These are phyloP conservation scores for Crataegus laevigata DNA, from an alignment of 306 rosid genomes.

Conservation along the genomic window DNA sequence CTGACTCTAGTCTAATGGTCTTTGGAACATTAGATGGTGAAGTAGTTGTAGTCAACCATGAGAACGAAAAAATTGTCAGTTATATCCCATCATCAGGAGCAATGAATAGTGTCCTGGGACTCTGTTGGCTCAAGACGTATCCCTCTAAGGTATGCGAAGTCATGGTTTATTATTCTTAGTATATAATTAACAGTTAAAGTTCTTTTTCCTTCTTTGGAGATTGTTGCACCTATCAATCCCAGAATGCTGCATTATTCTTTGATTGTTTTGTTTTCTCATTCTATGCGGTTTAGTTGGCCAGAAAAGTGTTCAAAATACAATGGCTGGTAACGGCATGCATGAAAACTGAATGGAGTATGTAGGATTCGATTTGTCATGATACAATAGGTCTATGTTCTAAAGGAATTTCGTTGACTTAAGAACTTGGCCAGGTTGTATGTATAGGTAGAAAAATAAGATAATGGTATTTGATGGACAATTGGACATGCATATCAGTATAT, in stretches of 20 bases:
- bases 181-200: slow-evolving; percentile 5
- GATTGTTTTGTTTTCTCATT: neutral
- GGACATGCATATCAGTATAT: neutral
- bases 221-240: neutral
- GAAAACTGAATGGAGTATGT: neutral
- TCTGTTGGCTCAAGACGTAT: slow-evolving; percentile 71
- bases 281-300: neutral
- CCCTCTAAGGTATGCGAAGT: slow-evolving; percentile 58
- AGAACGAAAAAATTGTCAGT: slow-evolving; percentile 45
- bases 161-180: slow-evolving; percentile 4
- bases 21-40: slow-evolving; percentile 77
- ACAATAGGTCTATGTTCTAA: neutral
- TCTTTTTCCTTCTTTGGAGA: neutral
- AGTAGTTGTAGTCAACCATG: slow-evolving; percentile 66
- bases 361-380: neutral
- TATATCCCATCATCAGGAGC: slow-evolving; percentile 56
- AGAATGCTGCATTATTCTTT: neutral
- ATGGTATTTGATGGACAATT: neutral
- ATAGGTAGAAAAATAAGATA: neutral
- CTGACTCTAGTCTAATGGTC: slow-evolving; percentile 65
- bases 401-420: neutral
- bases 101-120: slow-evolving; percentile 72
- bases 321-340: neutral
- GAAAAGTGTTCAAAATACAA: neutral
- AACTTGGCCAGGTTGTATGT: neutral